Evolutionary conservation across 2,329 filamentous ascomycete species (phyloP).

Genomic region (Hypocrella siamensis): DNA sequence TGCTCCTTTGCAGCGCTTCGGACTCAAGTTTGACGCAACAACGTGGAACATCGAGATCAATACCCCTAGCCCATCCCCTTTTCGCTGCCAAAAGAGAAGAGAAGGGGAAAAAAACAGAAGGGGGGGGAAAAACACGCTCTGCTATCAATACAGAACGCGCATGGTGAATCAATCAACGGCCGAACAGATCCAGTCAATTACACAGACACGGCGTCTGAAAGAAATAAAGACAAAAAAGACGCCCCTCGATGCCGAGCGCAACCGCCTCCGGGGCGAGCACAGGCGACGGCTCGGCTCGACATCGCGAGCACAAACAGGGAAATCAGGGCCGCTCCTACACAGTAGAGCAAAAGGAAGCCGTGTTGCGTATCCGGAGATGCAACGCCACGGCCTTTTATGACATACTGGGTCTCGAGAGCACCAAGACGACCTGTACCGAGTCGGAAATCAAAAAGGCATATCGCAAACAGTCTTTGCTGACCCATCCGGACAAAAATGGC

Average conservation of each 20-base stretch:
- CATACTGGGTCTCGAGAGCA: constrained; percentile 60
- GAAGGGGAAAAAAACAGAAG: too few relatives aligned
- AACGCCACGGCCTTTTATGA: constrained; percentile 85
- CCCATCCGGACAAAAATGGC: constrained; percentile 97
- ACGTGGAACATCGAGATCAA: too few relatives aligned
- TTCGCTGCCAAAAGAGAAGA: too few relatives aligned
- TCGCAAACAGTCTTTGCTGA: constrained; percentile 81
- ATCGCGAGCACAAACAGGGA: constrained; percentile 59
- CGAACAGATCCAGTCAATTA: too few relatives aligned
- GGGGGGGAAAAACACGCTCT: too few relatives aligned
- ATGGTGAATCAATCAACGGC: too few relatives aligned
- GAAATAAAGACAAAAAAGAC: background rate
- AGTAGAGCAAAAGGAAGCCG: constrained; percentile 77
- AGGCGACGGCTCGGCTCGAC: constrained; percentile 24
- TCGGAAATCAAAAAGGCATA: constrained; percentile 95
- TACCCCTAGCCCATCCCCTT: too few relatives aligned
- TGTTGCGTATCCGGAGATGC: constrained; percentile 77
- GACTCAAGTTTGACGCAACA: too few relatives aligned
- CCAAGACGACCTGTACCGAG: constrained; percentile 53
- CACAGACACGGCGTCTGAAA: too few relatives aligned
- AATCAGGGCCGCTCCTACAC: constrained; percentile 69
- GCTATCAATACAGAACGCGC: too few relatives aligned
- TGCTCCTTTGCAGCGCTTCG: too few relatives aligned
- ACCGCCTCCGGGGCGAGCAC: constrained; percentile 38
- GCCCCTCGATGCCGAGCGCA: constrained; percentile 25